Conservation (phyloP, 768 basidiomycete species). For the Leccinum disarticulatum region DNA sequence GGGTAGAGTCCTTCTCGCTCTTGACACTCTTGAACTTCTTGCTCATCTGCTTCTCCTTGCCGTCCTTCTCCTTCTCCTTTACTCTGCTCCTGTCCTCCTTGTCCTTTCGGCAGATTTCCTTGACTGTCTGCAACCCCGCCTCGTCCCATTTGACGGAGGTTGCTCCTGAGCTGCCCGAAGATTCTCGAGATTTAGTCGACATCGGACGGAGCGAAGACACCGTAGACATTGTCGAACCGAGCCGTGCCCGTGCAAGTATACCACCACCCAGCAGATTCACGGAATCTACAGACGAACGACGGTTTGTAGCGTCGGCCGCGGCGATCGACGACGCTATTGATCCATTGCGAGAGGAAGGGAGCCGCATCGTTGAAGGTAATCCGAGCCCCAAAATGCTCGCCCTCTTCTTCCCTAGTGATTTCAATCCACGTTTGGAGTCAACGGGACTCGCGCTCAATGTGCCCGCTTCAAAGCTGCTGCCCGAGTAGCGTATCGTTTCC, state of each 20-base stretch:
- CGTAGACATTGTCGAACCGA: constrained; percentile 41
- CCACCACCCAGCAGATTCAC: constrained; percentile 30
- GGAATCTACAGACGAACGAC: constrained; percentile 35
- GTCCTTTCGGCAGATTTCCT: constrained; percentile 45
- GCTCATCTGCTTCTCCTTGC: constrained; percentile 33
- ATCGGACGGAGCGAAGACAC: constrained; percentile 48
- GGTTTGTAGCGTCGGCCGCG: constrained; percentile 1
- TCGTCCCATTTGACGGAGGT: constrained; percentile 54
- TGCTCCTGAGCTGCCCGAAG: constrained; percentile 41
- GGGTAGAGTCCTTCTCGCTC: constrained; percentile 36
- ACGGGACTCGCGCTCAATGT: constrained; percentile 41
- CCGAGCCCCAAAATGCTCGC: constrained; percentile 61
- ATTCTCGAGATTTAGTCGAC: constrained; percentile 42
- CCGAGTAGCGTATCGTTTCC: constrained; percentile 46
- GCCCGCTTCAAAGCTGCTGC: constrained; percentile 72
- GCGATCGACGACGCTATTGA: constrained; percentile 39
- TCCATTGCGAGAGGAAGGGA: constrained; percentile 38
- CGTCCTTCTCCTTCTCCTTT: constrained; percentile 33
- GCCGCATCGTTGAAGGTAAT: constrained; percentile 53
- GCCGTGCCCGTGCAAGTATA: constrained; percentile 34
- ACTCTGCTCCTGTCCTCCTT: constrained; percentile 38
- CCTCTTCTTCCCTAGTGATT: constrained; percentile 54
- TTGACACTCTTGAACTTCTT: constrained; percentile 32
- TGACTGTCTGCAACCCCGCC: constrained; percentile 45
- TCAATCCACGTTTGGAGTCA: constrained; percentile 24